Base-by-base conservation (phyloP, 129 eudicot species). In the Escallonia herrerae region DNA sequence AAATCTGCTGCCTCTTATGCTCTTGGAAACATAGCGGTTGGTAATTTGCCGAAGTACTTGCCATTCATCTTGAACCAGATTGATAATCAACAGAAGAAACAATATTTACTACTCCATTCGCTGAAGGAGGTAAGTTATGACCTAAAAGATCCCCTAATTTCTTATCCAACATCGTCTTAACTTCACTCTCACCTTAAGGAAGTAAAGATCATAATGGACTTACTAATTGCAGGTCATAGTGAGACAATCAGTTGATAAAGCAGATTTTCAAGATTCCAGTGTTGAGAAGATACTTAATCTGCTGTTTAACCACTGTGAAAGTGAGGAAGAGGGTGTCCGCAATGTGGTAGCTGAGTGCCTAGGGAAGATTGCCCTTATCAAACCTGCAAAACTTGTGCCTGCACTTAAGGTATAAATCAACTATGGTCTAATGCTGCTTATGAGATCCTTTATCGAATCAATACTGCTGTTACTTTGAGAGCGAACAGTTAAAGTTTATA, bases 1-100 rank as follows among this genome's bases (percentile, higher is more conserved):
- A 94, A 94, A 77, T 94, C 99, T 40, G 99, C 99, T 59, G 99
- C 99, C 43, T 94, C 99, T 69, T 94, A 94, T 72, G 99, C 99
- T 63, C 97, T 94, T 44, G 99, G 99, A 45, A 94, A 94, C 66
- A 89, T 94, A 75, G 99, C 97, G 80, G 99, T 83, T 53, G 99
- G 99, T 8, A 94, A 94, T 79, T 77, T 94, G 9, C 80, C 95
- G 8, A 94, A 81, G 71, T 94, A 94, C 75, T 74, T 94, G 64
- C 99, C 99, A 10, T 94, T 94, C 72, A 94, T 94, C 52, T 71
- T 94, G 84, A 87, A 94, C 78, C 95, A 94, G 78, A 94, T 94
- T 56, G 99, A 94, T 76, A 86, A 94, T 66, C 99, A 94, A 88
- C 99, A 89, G 82, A 94, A 89, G 79, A 94, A 94, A 69, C 99